Evolutionary conservation across 306 rosid genomes (phyloP).

Genomic region (Spatholobus suberectus): DNA sequence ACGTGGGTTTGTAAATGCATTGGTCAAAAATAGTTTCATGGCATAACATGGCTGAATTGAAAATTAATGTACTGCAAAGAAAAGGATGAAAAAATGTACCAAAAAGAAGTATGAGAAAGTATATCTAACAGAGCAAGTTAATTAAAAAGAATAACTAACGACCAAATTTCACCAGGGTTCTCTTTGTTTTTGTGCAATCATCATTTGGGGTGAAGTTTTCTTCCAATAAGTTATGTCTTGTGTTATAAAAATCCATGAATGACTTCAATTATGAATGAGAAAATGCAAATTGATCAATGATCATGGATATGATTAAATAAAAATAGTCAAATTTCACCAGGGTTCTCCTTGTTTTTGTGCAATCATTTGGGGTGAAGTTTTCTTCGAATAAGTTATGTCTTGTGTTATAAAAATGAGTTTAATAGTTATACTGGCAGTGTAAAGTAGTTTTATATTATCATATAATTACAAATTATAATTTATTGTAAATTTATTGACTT

Average conservation of each 20-base stretch:
- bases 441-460: too few species aligned
- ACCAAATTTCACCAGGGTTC: not conserved
- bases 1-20: not conserved
- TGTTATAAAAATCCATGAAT: not conserved
- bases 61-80: not conserved
- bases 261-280: not conserved
- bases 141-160: not conserved
- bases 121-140: not conserved
- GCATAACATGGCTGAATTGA: not conserved
- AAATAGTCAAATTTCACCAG: slow-evolving; percentile 28
- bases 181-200: not conserved
- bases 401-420: too few species aligned
- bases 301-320: not conserved
- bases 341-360: too few species aligned
- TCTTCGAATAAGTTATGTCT: too few species aligned
- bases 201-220: not conserved
- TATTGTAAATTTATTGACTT: too few species aligned
- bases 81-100: not conserved
- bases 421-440: too few species aligned
- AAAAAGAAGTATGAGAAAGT: not conserved
- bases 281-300: not conserved
- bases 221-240: not conserved
- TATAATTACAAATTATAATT: too few species aligned
- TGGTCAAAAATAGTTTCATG: not conserved
- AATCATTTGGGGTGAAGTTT: too few species aligned